Conservation (phyloP, 2,329 filamentous ascomycete genomes). For the Verticillium nonalfalfae region DNA sequence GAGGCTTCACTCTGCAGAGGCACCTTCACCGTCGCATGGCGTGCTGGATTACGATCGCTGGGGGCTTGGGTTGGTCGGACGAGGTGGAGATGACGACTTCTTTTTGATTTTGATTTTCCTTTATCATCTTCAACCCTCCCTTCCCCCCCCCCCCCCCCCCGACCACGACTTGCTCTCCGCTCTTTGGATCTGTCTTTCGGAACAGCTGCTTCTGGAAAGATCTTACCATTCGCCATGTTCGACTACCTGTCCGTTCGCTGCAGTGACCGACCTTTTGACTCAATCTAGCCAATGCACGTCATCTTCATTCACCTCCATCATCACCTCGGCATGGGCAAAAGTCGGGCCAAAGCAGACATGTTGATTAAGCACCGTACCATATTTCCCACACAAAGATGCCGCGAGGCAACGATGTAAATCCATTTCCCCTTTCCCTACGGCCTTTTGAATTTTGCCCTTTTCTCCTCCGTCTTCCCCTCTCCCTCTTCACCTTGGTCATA, state of each 20-base stretch:
- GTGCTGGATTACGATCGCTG: conserved; percentile 60
- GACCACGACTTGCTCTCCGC: neutral
- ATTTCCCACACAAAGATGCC: conserved; percentile 19
- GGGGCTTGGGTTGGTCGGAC: conserved; percentile 49
- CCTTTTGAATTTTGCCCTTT: neutral
- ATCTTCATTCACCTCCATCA: neutral
- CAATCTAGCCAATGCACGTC: conserved; percentile 2
- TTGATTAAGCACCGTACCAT: conserved; percentile 5
- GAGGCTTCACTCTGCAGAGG: conserved; percentile 69
- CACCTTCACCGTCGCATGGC: conserved; percentile 65
- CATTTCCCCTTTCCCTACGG: conserved; percentile 7
- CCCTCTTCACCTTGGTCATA: neutral
- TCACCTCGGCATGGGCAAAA: neutral
- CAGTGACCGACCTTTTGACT: neutral
- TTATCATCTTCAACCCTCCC: conserved; percentile 18
- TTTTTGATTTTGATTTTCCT: conserved; percentile 21
- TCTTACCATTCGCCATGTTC: too few species aligned
- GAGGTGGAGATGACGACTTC: conserved; percentile 51
- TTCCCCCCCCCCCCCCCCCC: too few species aligned
- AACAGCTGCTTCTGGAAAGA: too few species aligned
- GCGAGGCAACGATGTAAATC: conserved; percentile 21
- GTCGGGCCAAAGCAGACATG: conserved; percentile 2
- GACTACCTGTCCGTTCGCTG: too few species aligned
- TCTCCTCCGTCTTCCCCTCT: neutral
- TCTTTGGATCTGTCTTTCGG: neutral